A percentile compares a stretch with the other conserved stretches of the same genome.
phyloP scores from a whole-genome alignment of 176 grass and related monocot genomes.

The Oryza glumipatula region DNA sequence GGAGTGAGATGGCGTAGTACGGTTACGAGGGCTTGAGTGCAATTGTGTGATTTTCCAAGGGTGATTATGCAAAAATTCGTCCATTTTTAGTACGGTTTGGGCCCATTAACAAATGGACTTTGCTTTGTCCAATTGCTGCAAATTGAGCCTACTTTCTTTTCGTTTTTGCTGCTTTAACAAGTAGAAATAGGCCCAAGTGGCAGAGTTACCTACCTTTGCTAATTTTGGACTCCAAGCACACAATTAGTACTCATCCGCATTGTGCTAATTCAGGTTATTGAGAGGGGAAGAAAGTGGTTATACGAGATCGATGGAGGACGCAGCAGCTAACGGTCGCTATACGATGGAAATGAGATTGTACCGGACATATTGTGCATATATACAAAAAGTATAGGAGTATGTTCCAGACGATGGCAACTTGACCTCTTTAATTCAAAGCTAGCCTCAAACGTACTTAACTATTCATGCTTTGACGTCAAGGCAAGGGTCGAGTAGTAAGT shows the following conservation, averaged over 20 bases:
- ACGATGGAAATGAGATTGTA: background rate
- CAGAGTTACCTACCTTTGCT: background rate
- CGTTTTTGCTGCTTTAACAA: no score
- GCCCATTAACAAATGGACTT: background rate
- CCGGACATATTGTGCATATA: background rate
- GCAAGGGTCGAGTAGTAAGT: background rate
- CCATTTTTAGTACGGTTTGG: background rate
- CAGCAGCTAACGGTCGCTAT: conserved; percentile 2
- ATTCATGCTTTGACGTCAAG: background rate
- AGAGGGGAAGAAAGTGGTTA: background rate
- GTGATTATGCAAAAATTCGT: background rate
- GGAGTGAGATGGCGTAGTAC: background rate
- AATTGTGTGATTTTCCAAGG: background rate
- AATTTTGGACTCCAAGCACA: background rate
- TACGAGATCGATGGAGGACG: background rate
- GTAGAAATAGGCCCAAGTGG: background rate
- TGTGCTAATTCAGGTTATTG: background rate
- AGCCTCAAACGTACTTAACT: background rate
- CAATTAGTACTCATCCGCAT: background rate
- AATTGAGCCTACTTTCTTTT: background rate
- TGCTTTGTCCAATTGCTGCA: background rate
- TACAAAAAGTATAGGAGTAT: background rate
- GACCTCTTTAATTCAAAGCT: background rate
- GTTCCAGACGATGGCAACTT: conserved; percentile 26
- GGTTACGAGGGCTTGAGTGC: background rate